Evolutionary conservation across 306 rosid species (phyloP).

Genomic region (Castanopsis chinensis): DNA sequence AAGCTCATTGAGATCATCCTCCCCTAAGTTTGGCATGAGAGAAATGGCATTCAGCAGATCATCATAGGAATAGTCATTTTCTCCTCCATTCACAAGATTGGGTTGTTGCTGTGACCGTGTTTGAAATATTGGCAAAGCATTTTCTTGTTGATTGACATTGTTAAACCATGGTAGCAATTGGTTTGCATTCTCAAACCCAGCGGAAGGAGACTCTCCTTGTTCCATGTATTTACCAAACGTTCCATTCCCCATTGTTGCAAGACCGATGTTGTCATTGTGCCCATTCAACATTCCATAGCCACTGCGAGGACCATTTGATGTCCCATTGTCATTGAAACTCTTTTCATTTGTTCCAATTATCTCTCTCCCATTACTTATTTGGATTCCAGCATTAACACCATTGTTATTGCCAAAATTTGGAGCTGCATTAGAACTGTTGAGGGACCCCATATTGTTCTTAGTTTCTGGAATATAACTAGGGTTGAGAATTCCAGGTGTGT

Average conservation of each 20-base stretch:
- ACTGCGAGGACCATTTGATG: not conserved
- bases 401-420: not conserved
- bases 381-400: slow-evolving; percentile 7
- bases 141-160: not conserved
- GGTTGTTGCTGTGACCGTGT: not conserved
- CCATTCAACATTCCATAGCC: slow-evolving; percentile 5
- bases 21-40: not conserved
- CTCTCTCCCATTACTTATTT: slow-evolving; percentile 19
- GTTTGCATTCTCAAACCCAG: not conserved
- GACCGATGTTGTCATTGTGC: not conserved
- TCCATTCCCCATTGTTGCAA: not conserved
- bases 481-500: not conserved
- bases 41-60: not conserved
- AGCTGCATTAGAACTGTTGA: not conserved
- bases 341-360: not conserved
- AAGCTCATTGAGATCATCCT: slow-evolving; percentile 3
- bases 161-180: not conserved
- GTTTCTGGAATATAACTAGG: not conserved
- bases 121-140: not conserved
- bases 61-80: not conserved
- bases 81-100: not conserved
- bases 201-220: slow-evolving; percentile 1
- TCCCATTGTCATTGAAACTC: not conserved
- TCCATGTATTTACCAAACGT: not conserved
- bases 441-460: not conserved